These are phyloP conservation scores for Neoscytalidium dimidiatum DNA, from an alignment of 2,329 filamentous ascomycete species.

Conservation along the genomic window DNA sequence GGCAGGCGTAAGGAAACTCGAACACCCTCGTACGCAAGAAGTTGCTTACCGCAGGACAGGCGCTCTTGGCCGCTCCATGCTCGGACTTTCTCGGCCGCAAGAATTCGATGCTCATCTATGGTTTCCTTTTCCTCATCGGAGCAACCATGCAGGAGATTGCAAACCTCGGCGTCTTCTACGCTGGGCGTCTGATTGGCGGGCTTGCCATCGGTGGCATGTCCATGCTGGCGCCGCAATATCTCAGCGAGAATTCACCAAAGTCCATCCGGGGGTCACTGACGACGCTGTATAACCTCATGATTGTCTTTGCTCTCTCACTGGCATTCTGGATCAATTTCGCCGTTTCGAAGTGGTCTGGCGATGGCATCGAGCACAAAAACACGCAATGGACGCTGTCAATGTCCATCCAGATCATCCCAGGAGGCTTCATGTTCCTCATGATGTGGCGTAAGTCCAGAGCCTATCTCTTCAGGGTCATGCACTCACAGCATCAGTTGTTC, in stretches of 20 bases:
- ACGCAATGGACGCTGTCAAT: constrained; percentile 41
- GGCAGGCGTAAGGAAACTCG: constrained; percentile 28
- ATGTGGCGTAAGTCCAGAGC: constrained; percentile 4
- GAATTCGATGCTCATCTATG: constrained; percentile 36
- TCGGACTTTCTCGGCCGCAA: constrained; percentile 42
- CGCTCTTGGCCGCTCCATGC: constrained; percentile 39
- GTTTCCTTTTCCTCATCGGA: constrained; percentile 36
- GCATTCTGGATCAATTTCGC: constrained; percentile 38
- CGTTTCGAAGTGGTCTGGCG: constrained; percentile 27
- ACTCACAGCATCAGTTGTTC: constrained; percentile 32
- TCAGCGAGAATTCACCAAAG: constrained; percentile 45
- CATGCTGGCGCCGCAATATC: constrained; percentile 45
- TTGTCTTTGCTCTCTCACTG: constrained; percentile 38
- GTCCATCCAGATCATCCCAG: constrained; percentile 43
- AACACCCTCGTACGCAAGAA: background rate
- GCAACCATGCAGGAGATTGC: constrained; percentile 40
- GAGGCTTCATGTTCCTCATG: constrained; percentile 38
- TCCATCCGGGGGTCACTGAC: constrained; percentile 44
- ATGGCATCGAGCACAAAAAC: constrained; percentile 28
- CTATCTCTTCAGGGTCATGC: background rate
- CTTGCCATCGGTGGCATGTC: constrained; percentile 39
- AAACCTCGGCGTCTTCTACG: constrained; percentile 38
- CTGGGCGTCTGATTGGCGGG: constrained; percentile 42
- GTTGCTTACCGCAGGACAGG: constrained; percentile 11
- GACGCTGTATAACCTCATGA: constrained; percentile 44